These are phyloP conservation scores for Hypoxylon perforatum DNA, from an alignment of 495 filamentous ascomycete species.

Conservation along the genomic window DNA sequence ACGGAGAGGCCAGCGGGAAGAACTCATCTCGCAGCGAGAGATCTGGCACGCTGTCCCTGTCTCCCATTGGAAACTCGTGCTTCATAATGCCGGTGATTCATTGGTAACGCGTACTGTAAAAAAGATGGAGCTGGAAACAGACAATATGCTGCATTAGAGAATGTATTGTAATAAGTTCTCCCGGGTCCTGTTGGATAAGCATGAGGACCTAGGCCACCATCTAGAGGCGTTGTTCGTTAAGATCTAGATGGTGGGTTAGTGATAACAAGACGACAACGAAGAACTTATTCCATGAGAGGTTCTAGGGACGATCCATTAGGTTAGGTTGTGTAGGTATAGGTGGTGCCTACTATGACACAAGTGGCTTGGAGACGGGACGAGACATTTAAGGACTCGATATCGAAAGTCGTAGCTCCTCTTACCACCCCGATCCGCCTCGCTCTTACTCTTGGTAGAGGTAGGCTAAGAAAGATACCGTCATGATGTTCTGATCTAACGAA, in stretches of 20 bases:
- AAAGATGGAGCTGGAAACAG: slow-evolving; percentile 15
- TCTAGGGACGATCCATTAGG: neutral
- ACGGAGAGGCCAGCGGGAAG: slow-evolving; percentile 37
- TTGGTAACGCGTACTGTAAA: slow-evolving; percentile 22
- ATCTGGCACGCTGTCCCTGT: slow-evolving; percentile 20
- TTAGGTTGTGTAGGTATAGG: too few relatives aligned
- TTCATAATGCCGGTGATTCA: slow-evolving; percentile 26
- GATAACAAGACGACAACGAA: slow-evolving; percentile 3
- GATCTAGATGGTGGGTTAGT: slow-evolving; percentile 21
- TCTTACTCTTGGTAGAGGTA: neutral
- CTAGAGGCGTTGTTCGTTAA: slow-evolving; percentile 16
- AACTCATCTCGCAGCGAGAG: slow-evolving; percentile 34
- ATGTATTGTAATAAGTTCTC: slow-evolving; percentile 10
- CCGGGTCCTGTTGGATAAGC: slow-evolving; percentile 25
- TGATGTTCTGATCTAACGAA: neutral
- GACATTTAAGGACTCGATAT: neutral
- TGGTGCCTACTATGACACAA: neutral
- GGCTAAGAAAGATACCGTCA: neutral
- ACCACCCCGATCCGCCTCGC: neutral
- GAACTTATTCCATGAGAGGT: neutral
- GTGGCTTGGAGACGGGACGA: neutral
- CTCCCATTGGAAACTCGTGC: slow-evolving; percentile 20
- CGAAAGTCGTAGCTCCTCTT: neutral
- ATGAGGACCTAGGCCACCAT: slow-evolving; percentile 35
- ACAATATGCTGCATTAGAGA: slow-evolving; percentile 20